Percentiles rank a stretch among this genome's conserved stretches.
Conservation (phyloP, 148 eudicot species). For the Rhododendron simsii region DNA sequence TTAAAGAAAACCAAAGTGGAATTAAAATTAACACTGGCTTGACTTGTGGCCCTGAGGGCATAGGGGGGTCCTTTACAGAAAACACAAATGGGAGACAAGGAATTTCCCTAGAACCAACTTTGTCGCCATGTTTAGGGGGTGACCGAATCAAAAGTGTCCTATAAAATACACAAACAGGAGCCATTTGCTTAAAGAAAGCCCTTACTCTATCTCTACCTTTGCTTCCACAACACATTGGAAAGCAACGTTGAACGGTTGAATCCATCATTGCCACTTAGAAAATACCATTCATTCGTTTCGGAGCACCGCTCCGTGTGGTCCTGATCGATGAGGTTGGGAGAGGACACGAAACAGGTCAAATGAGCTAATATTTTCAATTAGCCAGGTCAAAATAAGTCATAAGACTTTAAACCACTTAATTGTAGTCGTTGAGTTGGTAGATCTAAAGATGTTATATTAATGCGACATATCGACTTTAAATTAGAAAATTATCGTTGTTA, state of each 20-base stretch:
- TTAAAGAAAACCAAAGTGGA: background rate
- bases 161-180: background rate
- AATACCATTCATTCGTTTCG: background rate
- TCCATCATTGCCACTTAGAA: conserved; percentile 24
- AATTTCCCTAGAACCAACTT: background rate
- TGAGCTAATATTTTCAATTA: background rate
- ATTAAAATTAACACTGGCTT: background rate
- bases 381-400: background rate
- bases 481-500: no score
- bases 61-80: conserved; percentile 8
- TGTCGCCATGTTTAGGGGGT: conserved; percentile 33
- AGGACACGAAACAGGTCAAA: background rate
- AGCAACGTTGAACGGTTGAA: conserved; percentile 31
- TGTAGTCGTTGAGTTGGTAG: background rate
- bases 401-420: background rate
- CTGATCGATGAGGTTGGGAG: background rate
- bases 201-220: conserved; percentile 14
- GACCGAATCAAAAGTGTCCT: conserved; percentile 1
- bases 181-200: conserved; percentile 3
- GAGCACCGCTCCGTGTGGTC: background rate
- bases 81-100: conserved; percentile 36
- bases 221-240: conserved; percentile 14
- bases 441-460: no score
- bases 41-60: conserved; percentile 27
- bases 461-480: background rate